Conservation (phyloP, 805 yeast genomes). For the Jamesozyma jinghongensis region DNA sequence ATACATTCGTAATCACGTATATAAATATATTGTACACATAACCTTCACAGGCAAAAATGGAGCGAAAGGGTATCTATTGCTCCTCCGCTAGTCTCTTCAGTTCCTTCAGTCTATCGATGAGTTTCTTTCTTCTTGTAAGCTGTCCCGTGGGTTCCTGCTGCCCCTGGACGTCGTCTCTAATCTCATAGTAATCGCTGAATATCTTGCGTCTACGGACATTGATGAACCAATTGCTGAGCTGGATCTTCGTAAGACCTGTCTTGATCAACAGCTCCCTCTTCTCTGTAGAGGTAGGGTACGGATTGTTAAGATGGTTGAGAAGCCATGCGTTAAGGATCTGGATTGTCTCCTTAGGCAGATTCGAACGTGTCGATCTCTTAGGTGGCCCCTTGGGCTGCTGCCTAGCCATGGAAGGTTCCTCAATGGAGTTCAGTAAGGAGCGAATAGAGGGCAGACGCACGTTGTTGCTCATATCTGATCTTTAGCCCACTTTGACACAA, state of each 20-base stretch:
- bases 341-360: slow-evolving; percentile 72
- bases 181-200: slow-evolving; percentile 26
- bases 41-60: too few species aligned
- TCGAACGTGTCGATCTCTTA: slow-evolving; percentile 39
- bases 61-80: not conserved
- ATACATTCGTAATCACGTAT: too few species aligned
- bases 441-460: not conserved
- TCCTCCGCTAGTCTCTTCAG: slow-evolving; percentile 18
- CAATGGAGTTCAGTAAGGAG: not conserved
- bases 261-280: slow-evolving; percentile 58
- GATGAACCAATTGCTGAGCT: slow-evolving; percentile 79
- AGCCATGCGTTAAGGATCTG: slow-evolving; percentile 67
- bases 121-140: slow-evolving; percentile 23
- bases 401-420: not conserved
- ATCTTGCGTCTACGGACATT: slow-evolving; percentile 75
- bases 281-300: slow-evolving; percentile 77
- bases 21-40: too few species aligned
- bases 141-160: slow-evolving; percentile 9
- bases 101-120: slow-evolving; percentile 29
- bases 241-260: slow-evolving; percentile 75
- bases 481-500: not conserved
- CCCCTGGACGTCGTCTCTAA: not conserved
- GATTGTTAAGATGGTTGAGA: slow-evolving; percentile 62
- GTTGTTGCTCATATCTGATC: not conserved
- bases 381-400: not conserved